A percentile compares a stretch with the other conserved stretches of the same genome.
Evolutionary conservation across 805 yeast species (phyloP).

Genomic region (Metschnikowia continentalis): DNA sequence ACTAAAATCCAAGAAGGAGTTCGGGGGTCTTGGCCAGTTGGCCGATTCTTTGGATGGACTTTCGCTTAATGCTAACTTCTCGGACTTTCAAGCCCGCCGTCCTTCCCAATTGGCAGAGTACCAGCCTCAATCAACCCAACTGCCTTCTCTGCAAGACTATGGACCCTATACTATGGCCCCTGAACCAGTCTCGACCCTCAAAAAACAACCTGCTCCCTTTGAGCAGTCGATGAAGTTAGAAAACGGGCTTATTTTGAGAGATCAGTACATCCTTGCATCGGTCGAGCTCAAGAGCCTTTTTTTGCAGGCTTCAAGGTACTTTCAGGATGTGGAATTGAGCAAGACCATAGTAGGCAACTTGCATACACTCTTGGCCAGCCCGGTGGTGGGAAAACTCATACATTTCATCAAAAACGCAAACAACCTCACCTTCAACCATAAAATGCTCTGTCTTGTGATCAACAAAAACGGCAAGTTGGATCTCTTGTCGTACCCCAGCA

Average conservation of each 20-base stretch:
- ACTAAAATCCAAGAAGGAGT: constrained; percentile 12
- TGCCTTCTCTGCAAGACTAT: neutral
- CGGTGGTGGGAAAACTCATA: constrained; percentile 29
- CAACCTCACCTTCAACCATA: constrained; percentile 39
- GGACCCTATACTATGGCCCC: neutral
- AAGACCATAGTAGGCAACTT: constrained; percentile 25
- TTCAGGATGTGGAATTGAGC: constrained; percentile 34
- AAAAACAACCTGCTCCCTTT: neutral
- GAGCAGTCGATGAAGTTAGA: constrained; percentile 42
- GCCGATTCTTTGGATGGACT: constrained; percentile 27
- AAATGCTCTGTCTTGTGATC: constrained; percentile 45
- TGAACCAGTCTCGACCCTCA: neutral
- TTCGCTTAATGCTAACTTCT: constrained; percentile 30
- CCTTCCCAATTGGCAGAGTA: constrained; percentile 39
- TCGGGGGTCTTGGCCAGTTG: constrained; percentile 21
- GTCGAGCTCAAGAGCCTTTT: constrained; percentile 50
- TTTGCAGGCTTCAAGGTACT: constrained; percentile 49
- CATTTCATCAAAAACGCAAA: constrained; percentile 38
- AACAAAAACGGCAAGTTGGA: constrained; percentile 67
- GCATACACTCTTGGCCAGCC: constrained; percentile 23
- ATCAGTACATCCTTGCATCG: constrained; percentile 56
- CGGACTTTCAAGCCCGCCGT: constrained; percentile 39
- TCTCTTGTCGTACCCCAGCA: constrained; percentile 60
- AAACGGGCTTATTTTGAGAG: constrained; percentile 57
- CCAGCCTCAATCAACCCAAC: neutral